Evolutionary conservation across 208 protist genomes (phyloP).

Genomic region (Phytomonas sp.): DNA sequence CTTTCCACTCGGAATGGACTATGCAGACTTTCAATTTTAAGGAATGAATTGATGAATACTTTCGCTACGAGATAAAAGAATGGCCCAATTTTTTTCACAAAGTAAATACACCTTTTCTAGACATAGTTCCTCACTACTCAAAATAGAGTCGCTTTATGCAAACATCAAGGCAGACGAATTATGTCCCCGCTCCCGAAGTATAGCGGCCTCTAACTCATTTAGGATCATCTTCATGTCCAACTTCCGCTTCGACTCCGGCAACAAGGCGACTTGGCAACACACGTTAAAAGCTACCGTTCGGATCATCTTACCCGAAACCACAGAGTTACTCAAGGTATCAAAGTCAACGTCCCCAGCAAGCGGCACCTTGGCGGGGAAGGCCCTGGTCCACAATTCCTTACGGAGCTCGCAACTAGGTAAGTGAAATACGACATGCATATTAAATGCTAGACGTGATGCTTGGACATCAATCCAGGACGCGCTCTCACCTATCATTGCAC

Average conservation of each 20-base stretch:
- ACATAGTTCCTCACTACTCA: neutral
- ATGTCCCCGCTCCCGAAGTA: slow-evolving; percentile 34
- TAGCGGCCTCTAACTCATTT: slow-evolving; percentile 38
- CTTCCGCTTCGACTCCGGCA: slow-evolving; percentile 25
- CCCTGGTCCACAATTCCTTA: slow-evolving; percentile 54
- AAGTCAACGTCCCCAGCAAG: slow-evolving; percentile 52
- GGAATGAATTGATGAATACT: slow-evolving; percentile 4
- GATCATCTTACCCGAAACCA: slow-evolving; percentile 68
- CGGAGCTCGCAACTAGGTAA: slow-evolving; percentile 50
- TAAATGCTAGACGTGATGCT: slow-evolving; percentile 46
- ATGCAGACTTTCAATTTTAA: neutral
- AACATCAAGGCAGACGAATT: slow-evolving; percentile 55
- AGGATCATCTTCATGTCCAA: slow-evolving; percentile 68
- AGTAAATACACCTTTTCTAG: slow-evolving; percentile 4
- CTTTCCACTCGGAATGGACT: neutral
- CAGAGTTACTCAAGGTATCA: slow-evolving; percentile 28
- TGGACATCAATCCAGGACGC: slow-evolving; percentile 30
- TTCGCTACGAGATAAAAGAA: slow-evolving; percentile 10
- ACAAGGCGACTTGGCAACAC: slow-evolving; percentile 64
- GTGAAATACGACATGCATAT: slow-evolving; percentile 45
- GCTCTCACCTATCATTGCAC: slow-evolving; percentile 12
- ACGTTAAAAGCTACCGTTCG: slow-evolving; percentile 60
- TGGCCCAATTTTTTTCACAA: slow-evolving; percentile 10
- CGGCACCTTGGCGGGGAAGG: slow-evolving; percentile 63
- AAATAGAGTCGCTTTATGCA: slow-evolving; percentile 20